Evolutionary conservation across 2,329 filamentous ascomycete genomes (phyloP).

Genomic region (Ophiognomonia clavigignenti-juglandacearum): DNA sequence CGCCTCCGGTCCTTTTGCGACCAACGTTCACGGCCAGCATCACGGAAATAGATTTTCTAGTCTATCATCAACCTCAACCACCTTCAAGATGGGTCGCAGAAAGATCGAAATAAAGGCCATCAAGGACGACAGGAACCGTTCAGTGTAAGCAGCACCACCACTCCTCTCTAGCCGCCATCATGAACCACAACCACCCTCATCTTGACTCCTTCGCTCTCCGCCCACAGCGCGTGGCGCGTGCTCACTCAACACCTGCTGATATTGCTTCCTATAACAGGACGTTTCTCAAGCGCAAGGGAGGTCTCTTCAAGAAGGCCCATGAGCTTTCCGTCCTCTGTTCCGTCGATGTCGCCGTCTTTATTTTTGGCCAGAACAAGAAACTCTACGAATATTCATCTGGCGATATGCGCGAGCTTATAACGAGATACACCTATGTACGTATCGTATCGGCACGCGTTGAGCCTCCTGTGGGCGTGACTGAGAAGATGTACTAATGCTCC

Average conservation of each 20-base stretch:
- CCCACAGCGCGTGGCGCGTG: no score
- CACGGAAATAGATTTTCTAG: constrained; percentile 11
- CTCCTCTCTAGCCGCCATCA: neutral
- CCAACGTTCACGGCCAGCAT: constrained; percentile 12
- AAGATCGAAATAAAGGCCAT: constrained; percentile 99
- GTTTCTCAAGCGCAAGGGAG: constrained; percentile 97
- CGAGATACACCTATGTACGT: constrained; percentile 85
- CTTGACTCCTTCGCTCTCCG: no score
- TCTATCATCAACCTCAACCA: constrained; percentile 1
- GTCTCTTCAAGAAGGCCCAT: constrained; percentile 98
- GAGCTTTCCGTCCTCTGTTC: constrained; percentile 97
- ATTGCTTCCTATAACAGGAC: constrained; percentile 53
- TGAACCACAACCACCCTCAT: no score
- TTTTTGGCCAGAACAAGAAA: constrained; percentile 98
- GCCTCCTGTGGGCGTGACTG: constrained; percentile 11
- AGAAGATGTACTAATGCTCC: constrained; percentile 10
- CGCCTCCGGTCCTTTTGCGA: constrained; percentile 14
- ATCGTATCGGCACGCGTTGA: neutral
- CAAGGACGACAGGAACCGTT: constrained; percentile 96
- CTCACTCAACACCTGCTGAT: constrained; percentile 10
- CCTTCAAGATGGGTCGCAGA: constrained; percentile 77
- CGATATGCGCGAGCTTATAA: constrained; percentile 87
- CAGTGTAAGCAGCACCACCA: constrained; percentile 84
- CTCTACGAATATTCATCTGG: constrained; percentile 95
- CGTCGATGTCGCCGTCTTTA: constrained; percentile 97